Evolutionary conservation across 805 yeast genomes (phyloP), one percentile per base, ranked within the genome.

Genomic region (Clavispora santaluciae): DNA sequence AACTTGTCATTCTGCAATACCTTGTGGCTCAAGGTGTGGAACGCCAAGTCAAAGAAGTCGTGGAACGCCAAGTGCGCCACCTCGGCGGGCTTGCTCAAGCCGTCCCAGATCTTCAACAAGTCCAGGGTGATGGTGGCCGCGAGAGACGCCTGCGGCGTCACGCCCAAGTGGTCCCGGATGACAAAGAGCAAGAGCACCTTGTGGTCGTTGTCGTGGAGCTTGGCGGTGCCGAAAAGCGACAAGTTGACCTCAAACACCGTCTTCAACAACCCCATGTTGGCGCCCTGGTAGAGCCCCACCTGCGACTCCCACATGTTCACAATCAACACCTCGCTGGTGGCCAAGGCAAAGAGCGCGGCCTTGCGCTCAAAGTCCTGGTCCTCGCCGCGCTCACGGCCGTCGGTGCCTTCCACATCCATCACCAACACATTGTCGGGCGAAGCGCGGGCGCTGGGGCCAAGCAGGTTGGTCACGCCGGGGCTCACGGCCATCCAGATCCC

Each of bases 401-500:
- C 99, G 1, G 97, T 90, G 36, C 99, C 99, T 65, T 93, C 99
- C n/a, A 93, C 98, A 59, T 93, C 99, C 75, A 93, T 76, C 2
- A 93, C 95, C 46, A 87, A 74, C 9, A 88, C 70, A 47, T 79
- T 71, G 21, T 60, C 57, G 15, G 38, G 36, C n/a, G 36, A 35
- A 9, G 42, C 16, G 11, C 35, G 38, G 23, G 48, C 42, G 6
- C 40, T 29, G 10, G 42, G 26, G 2, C 36, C 26, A 3, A 41
- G 16, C 16, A 40, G 18, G 20, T 38, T 29, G 36, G 54, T 60
- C 18, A 67, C 60, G 3, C 50, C 51, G 3, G 73, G 74, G 8
- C 49, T 62, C 41, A 61, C 56, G 8, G 73, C 73, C 55, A 70
- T 53, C 75, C 75, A 70, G 43, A 70, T 70, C 1, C 75, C 75